A percentile compares a stretch with the other conserved stretches of the same genome.
These are phyloP conservation scores for Magnaporthales sp. DNA, from an alignment of 2,329 filamentous ascomycete species.

Conservation along the genomic window DNA sequence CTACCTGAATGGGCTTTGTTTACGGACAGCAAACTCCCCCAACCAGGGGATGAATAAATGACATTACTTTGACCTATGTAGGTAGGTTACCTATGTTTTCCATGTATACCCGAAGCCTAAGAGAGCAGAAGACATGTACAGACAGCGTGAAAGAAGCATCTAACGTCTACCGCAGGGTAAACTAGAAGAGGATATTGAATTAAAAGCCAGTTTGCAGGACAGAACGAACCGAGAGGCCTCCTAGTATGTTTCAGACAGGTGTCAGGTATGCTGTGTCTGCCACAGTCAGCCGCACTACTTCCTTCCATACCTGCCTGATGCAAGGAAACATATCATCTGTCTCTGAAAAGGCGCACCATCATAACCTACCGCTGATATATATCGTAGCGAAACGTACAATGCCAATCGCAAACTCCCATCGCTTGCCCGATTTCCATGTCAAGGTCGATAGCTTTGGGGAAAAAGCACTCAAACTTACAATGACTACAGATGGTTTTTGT, in stretches of 20 bases:
- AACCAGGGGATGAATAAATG: not conserved
- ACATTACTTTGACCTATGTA: not conserved
- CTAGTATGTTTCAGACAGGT: not conserved
- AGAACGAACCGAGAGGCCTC: not conserved
- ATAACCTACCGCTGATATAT: not conserved
- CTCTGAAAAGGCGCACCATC: not conserved
- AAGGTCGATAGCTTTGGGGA: not conserved
- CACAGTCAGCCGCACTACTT: too few relatives aligned
- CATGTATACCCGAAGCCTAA: not conserved
- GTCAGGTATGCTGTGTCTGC: too few relatives aligned
- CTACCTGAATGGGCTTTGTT: not conserved
- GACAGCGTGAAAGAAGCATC: not conserved
- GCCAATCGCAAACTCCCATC: not conserved
- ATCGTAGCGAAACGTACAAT: not conserved
- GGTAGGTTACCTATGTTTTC: not conserved
- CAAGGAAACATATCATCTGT: too few relatives aligned
- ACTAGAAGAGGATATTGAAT: not conserved
- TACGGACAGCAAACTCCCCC: not conserved
- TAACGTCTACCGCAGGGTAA: not conserved
- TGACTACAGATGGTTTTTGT: not conserved
- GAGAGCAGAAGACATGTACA: not conserved
- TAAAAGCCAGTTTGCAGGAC: not conserved
- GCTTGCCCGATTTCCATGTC: not conserved
- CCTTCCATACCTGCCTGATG: too few relatives aligned
- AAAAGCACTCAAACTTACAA: not conserved